Percentiles rank a stretch among this genome's conserved stretches.
phyloP scores from a whole-genome alignment of 129 eudicot genomes.

The Rutidosis leptorrhynchoides region DNA sequence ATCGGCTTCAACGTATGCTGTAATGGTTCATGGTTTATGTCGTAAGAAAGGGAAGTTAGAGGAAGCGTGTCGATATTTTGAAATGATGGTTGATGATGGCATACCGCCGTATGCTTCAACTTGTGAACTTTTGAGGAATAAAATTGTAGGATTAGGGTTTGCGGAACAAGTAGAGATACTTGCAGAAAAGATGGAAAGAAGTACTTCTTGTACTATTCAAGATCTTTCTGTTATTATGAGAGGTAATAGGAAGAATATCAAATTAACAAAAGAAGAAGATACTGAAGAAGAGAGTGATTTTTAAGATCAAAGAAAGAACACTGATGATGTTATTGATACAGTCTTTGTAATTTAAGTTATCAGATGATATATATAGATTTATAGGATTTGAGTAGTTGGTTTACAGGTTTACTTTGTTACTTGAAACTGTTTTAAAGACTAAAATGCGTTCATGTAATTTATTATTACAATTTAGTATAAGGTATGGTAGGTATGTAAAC shows the following conservation, averaged over 20 bases:
- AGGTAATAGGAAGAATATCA: slow-evolving; percentile 43
- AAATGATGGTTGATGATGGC: slow-evolving; percentile 93
- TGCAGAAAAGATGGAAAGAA: slow-evolving; percentile 86
- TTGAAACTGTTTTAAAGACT: not conserved
- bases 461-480: no score
- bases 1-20: slow-evolving; percentile 75
- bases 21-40: slow-evolving; percentile 84
- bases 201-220: slow-evolving; percentile 64
- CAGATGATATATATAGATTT: not conserved
- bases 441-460: no score
- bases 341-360: not conserved
- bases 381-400: not conserved
- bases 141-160: slow-evolving; percentile 60
- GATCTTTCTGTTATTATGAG: slow-evolving; percentile 60
- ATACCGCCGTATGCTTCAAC: slow-evolving; percentile 75
- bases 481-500: no score
- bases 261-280: slow-evolving; percentile 40
- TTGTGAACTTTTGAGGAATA: slow-evolving; percentile 69
- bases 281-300: slow-evolving; percentile 54
- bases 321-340: not conserved
- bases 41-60: slow-evolving; percentile 79
- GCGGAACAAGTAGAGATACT: slow-evolving; percentile 57
- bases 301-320: not conserved
- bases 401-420: not conserved
- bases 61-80: slow-evolving; percentile 77